A percentile compares a stretch with the other conserved stretches of the same genome.
Conservation (phyloP, 805 yeast genomes). For the Suhomyces emberorum region DNA sequence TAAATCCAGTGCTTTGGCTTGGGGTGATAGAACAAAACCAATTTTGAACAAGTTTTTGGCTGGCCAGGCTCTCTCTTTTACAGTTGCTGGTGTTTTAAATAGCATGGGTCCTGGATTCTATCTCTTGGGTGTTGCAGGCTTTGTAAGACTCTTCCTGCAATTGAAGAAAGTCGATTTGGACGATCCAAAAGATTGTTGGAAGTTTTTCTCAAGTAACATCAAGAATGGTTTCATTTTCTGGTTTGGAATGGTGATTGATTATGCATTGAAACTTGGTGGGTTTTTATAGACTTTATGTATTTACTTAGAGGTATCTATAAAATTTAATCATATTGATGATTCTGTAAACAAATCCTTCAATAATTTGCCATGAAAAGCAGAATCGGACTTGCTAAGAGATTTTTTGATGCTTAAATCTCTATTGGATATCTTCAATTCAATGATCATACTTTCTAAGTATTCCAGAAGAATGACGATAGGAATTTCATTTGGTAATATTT, state of each 20-base stretch:
- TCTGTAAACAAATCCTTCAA: constrained; percentile 22
- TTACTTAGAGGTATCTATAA: too few species aligned
- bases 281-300: constrained; percentile 24
- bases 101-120: constrained; percentile 88
- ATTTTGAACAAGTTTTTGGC: constrained; percentile 61
- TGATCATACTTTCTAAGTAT: constrained; percentile 20
- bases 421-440: constrained; percentile 18
- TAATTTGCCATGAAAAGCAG: constrained; percentile 17
- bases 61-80: constrained; percentile 63
- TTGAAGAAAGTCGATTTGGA: constrained; percentile 74
- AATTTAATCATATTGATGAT: too few species aligned
- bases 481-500: constrained; percentile 27
- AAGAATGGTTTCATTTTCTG: constrained; percentile 69
- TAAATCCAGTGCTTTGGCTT: constrained; percentile 90
- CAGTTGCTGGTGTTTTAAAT: constrained; percentile 67
- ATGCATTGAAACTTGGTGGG: constrained; percentile 49
- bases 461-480: constrained; percentile 28
- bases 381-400: constrained; percentile 28
- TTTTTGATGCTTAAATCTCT: constrained; percentile 21
- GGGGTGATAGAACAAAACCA: constrained; percentile 80
- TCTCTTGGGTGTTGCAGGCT: constrained; percentile 62
- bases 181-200: constrained; percentile 79
- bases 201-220: constrained; percentile 72
- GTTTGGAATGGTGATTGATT: constrained; percentile 65
- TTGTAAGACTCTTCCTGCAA: constrained; percentile 65